Evolutionary conservation across 805 yeast species (phyloP), one percentile per base, ranked within the genome.

Genomic region (Tetrapisispora pingtungensis): DNA sequence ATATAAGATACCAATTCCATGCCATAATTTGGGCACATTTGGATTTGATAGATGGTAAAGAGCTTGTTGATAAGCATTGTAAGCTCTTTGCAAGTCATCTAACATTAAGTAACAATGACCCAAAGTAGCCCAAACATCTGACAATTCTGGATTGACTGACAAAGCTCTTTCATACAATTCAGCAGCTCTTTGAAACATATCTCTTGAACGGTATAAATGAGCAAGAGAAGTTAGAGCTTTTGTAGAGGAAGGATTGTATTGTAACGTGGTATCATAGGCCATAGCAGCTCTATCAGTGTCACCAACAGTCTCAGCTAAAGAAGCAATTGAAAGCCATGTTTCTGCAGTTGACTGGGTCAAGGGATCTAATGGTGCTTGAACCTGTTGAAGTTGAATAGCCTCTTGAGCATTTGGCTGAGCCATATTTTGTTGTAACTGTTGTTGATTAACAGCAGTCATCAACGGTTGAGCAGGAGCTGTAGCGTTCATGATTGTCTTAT

Each of bases 101-200:
- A 89, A 70, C 96, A 93, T 93, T 54, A 93, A 70, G 61, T 88
- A 93, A 68, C 98, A 93, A 67, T 93, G 97, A 43, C 98, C 96
- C 55, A 89, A 69, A 14, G 90, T 75, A 0, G 97, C 97, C 97
- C 98, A 93, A 32, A 94, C 86, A 55, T 90, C 97, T 46, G 97
- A 96, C 55, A 87, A 81, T 59, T 85, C 90, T 18, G 88, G 90
- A 56, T 81, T 79, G 43, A 84, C 73, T 44, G 82, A 75, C 45
- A 93, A 67, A 6, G 96, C 94, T 53, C 87, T 76, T 64, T 90
- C 94, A 66, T 87, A 90, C 50, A 87, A 74, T 62, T 93, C 97
- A 13, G 96, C 94, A 14, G 97, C 97, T 62, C 87, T 86, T 52
- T 86, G 84, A 57, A 88, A 93, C 63, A 85, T 84, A 62, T 90